A percentile compares a stretch with the other conserved stretches of the same genome.
Conservation (phyloP, 1,284 basidiomycete species). For the Cystobasidium sp. region DNA sequence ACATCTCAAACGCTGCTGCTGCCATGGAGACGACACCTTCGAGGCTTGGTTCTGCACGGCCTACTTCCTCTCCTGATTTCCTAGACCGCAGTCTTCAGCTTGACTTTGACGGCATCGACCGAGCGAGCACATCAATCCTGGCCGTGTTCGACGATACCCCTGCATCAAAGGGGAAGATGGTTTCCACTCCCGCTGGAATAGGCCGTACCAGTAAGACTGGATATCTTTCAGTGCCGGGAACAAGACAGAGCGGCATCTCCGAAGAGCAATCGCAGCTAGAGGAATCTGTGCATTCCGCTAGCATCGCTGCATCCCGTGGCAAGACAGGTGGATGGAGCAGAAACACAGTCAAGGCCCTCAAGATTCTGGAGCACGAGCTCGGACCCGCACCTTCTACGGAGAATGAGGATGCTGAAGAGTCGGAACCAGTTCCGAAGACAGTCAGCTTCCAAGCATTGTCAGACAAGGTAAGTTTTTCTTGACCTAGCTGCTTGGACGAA, state of each 20-base stretch:
- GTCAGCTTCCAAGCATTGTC: conserved; percentile 75
- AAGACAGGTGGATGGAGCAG: conserved; percentile 58
- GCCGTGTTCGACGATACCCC: conserved; percentile 38
- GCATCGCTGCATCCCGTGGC: conserved; percentile 23
- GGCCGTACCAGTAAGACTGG: conserved; percentile 24
- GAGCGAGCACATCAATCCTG: conserved; percentile 26
- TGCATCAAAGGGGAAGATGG: background rate
- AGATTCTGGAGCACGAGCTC: conserved; percentile 77
- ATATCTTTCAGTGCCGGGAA: conserved; percentile 29
- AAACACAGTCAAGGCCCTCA: conserved; percentile 86
- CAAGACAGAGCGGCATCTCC: conserved; percentile 11
- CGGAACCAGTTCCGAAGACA: conserved; percentile 61
- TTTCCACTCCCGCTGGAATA: conserved; percentile 20
- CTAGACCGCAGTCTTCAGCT: conserved; percentile 41
- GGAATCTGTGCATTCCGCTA: conserved; percentile 24
- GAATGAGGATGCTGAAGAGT: conserved; percentile 51
- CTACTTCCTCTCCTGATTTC: conserved; percentile 1
- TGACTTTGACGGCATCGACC: conserved; percentile 40
- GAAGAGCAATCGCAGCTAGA: conserved; percentile 26
- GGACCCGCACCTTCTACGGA: conserved; percentile 56
- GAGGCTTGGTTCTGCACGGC: conserved; percentile 4
- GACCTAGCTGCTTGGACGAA: conserved; percentile 3
- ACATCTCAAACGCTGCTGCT: background rate
- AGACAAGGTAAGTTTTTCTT: conserved; percentile 65
- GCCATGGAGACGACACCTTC: conserved; percentile 39